Percentiles rank a stretch among this genome's conserved stretches.
phyloP scores from a whole-genome alignment of 164 flowering plant genomes.

The Berberis vulgaris region DNA sequence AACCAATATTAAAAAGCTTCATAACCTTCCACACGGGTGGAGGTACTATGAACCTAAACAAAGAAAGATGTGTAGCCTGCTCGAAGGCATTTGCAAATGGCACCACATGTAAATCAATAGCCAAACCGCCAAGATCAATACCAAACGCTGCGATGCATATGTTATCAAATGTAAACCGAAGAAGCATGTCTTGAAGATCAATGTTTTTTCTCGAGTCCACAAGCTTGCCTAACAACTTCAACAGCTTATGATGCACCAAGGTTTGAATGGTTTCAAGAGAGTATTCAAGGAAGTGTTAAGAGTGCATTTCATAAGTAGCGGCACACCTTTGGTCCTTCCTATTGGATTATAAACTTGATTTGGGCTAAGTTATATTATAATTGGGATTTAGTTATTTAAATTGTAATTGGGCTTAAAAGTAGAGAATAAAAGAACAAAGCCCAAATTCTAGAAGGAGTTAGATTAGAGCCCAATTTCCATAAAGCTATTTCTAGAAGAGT shows the following conservation, averaged over 20 bases:
- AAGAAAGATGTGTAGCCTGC: conserved; percentile 44
- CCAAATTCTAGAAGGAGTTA: no score
- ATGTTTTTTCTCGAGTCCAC: conserved; percentile 17
- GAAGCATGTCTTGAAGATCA: conserved; percentile 61
- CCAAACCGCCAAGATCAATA: conserved; percentile 52
- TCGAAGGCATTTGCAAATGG: conserved; percentile 73
- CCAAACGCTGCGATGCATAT: conserved; percentile 64
- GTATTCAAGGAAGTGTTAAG: conserved; percentile 35
- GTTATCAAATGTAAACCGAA: conserved; percentile 67
- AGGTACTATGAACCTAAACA: conserved; percentile 48
- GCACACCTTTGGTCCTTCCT: no score
- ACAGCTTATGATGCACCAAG: conserved; percentile 40
- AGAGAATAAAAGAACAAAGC: no score
- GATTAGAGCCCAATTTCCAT: no score
- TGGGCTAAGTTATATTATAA: no score
- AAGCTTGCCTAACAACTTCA: conserved; percentile 26
- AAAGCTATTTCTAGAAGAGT: no score
- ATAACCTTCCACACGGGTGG: conserved; percentile 52
- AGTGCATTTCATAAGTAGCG: conserved; percentile 37
- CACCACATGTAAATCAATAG: conserved; percentile 30
- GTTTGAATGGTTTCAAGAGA: conserved; percentile 28
- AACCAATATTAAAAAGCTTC: conserved; percentile 21
- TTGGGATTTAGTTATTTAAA: no score
- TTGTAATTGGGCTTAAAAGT: no score
- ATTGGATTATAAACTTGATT: no score